A percentile compares a stretch with the other conserved stretches of the same genome.
Conservation (phyloP, 2,329 filamentous ascomycete genomes). For the Cytospora mali region DNA sequence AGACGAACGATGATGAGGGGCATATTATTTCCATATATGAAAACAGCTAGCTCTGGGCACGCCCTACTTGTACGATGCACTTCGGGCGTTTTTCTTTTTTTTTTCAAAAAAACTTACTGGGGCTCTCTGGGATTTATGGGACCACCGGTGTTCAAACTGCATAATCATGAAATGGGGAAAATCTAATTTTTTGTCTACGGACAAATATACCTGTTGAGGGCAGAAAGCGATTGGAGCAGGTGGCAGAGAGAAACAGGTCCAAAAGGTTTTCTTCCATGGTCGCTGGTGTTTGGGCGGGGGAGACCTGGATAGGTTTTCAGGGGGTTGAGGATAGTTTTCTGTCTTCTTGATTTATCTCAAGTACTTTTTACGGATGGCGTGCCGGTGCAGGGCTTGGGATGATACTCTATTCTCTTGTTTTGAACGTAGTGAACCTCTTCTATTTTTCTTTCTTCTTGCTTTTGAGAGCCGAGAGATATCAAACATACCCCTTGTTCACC, state of each 20-base stretch:
- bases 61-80: conserved; percentile 19
- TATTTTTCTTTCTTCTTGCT: neutral
- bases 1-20: conserved; percentile 21
- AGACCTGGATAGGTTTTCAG: conserved; percentile 1
- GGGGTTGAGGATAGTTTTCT: conserved; percentile 16
- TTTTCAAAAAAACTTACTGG: too few species aligned
- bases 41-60: conserved; percentile 7
- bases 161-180: conserved; percentile 23
- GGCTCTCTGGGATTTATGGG: conserved; percentile 17
- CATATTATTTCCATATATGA: neutral
- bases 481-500: conserved; percentile 7
- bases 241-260: neutral
- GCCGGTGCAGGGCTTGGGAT: conserved; percentile 11
- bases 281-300: conserved; percentile 11
- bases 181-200: conserved; percentile 15
- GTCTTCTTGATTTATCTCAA: conserved; percentile 1
- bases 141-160: conserved; percentile 17
- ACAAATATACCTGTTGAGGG: neutral
- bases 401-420: neutral
- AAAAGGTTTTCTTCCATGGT: conserved; percentile 18
- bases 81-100: conserved; percentile 13
- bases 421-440: neutral
- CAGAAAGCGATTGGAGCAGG: conserved; percentile 1
- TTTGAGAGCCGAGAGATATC: conserved; percentile 4
- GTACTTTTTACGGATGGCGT: conserved; percentile 14